phyloP scores from a whole-genome alignment of 1,284 basidiomycete species.

The Sanghuangporus sanghuang region DNA sequence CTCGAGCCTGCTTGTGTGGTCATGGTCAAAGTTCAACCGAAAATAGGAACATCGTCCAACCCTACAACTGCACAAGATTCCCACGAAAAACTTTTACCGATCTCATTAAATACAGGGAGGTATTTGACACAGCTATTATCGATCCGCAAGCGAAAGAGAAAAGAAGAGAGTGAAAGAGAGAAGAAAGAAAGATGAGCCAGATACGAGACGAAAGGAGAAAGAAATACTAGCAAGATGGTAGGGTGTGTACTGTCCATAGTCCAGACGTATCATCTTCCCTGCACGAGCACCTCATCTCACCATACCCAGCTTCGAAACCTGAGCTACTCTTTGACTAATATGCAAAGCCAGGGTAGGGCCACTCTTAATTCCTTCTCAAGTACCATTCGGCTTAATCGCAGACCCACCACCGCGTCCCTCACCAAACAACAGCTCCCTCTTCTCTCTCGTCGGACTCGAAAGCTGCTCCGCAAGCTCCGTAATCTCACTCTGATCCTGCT shows the following conservation, averaged over 20 bases:
- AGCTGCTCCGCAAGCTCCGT: conserved; percentile 20
- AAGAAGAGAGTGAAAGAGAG: not conserved
- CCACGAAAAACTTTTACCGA: too few species aligned
- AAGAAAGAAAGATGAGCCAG: not conserved
- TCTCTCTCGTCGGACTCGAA: conserved; percentile 14
- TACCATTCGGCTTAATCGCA: not conserved
- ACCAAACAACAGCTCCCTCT: not conserved
- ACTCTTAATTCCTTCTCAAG: not conserved
- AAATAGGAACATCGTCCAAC: not conserved
- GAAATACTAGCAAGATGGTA: not conserved
- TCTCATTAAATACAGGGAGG: conserved; percentile 8
- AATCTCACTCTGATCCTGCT: conserved; percentile 22
- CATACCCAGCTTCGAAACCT: not conserved
- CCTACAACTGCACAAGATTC: not conserved
- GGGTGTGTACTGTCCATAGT: not conserved
- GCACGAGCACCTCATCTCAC: too few species aligned
- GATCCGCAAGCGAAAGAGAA: not conserved
- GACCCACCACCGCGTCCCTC: not conserved
- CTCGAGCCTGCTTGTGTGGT: not conserved
- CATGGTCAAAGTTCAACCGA: not conserved
- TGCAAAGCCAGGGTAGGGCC: not conserved
- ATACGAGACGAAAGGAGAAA: not conserved
- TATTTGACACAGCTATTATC: conserved; percentile 11
- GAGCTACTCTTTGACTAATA: not conserved
- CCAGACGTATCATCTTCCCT: too few species aligned